Percentiles rank a stretch among this genome's conserved stretches.
Conservation (phyloP, 495 filamentous ascomycete species). For the Staphylotrichum longicolle region DNA sequence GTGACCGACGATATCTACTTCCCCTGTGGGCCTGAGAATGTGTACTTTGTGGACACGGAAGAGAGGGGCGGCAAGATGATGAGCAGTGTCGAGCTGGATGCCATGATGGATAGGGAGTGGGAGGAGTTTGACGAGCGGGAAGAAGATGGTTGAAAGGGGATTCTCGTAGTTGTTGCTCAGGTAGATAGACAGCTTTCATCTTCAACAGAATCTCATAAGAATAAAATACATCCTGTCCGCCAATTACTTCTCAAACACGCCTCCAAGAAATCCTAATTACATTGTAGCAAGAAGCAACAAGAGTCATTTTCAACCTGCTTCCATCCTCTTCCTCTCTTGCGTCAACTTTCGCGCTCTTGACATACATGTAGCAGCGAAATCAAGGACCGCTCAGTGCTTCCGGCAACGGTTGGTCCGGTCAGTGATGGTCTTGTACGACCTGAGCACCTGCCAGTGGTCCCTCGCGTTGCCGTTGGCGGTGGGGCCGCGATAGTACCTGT, state of each 20-base stretch:
- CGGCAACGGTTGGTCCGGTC: conserved; percentile 1
- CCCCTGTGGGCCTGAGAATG: conserved; percentile 5
- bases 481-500: background rate
- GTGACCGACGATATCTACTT: background rate
- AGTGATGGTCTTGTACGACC: conserved; percentile 1
- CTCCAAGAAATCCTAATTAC: background rate
- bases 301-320: background rate
- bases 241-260: no score
- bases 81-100: conserved; percentile 5
- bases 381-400: background rate
- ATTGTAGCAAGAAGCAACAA: background rate
- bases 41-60: conserved; percentile 7
- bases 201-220: no score
- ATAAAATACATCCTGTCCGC: no score
- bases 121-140: background rate
- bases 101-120: conserved; percentile 7
- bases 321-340: background rate
- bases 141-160: background rate
- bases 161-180: background rate
- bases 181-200: no score
- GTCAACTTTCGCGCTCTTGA: background rate
- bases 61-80: background rate
- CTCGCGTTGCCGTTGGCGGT: background rate
- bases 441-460: conserved; percentile 1
- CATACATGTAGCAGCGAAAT: background rate